These are phyloP conservation scores for Mortierella sp. DNA, from an alignment of 371 early-diverging fungal genomes.

Conservation along the genomic window DNA sequence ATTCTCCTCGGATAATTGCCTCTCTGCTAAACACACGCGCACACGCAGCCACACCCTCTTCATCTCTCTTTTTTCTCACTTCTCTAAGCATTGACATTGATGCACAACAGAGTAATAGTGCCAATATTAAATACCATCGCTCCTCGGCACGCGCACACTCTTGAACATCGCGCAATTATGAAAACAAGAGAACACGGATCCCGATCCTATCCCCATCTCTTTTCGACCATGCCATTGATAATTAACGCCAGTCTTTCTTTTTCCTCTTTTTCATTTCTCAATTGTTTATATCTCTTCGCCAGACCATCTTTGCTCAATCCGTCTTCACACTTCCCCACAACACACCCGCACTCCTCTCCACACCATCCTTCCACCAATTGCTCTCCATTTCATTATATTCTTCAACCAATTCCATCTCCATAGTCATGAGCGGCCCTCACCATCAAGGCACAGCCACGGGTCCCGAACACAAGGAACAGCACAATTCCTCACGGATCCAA, in stretches of 20 bases:
- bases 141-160: not conserved
- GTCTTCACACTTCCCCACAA: not conserved
- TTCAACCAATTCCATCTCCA: not conserved
- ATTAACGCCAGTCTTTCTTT: not conserved
- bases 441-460: conserved; percentile 18
- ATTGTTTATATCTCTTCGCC: not conserved
- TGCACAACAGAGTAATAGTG: not conserved
- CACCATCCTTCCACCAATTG: not conserved
- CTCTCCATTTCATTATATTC: not conserved
- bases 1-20: conserved; percentile 10
- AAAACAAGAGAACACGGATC: not conserved
- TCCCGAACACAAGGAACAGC: conserved; percentile 18
- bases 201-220: not conserved
- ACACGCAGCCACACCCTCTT: not conserved
- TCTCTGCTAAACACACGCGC: not conserved
- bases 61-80: not conserved
- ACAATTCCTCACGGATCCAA: conserved; percentile 25
- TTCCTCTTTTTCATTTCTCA: not conserved
- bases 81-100: not conserved
- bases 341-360: not conserved
- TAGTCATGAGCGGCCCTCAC: conserved; percentile 31
- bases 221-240: not conserved
- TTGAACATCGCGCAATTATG: not conserved
- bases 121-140: not conserved
- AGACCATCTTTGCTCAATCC: not conserved